Percentiles rank a stretch among this genome's conserved stretches.
phyloP scores from a whole-genome alignment of 495 filamentous ascomycete species.

The Neurospora pannonica region DNA sequence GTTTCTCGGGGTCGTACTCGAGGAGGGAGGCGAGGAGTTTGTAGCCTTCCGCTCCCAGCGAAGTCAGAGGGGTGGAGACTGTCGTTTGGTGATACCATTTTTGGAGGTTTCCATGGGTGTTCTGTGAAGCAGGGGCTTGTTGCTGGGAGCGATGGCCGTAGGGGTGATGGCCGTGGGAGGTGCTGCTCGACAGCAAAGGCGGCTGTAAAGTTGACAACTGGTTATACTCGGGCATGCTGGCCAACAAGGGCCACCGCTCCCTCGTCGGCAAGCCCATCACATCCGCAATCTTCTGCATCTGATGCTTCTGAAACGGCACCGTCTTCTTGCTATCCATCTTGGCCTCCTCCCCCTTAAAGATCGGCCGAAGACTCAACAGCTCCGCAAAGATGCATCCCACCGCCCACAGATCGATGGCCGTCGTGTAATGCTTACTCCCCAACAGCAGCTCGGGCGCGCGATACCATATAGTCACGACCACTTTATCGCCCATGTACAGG shows the following conservation, averaged over 20 bases:
- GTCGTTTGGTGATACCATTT: constrained; percentile 50
- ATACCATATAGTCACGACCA: constrained; percentile 99
- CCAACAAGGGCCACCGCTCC: constrained; percentile 77
- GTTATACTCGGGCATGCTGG: constrained; percentile 69
- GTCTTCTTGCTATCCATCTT: constrained; percentile 98
- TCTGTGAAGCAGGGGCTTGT: background rate
- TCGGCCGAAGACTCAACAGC: constrained; percentile 78
- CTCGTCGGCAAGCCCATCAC: constrained; percentile 85
- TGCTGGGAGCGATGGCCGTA: constrained; percentile 43
- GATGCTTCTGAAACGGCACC: constrained; percentile 93
- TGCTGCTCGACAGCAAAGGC: constrained; percentile 25
- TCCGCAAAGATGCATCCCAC: constrained; percentile 98
- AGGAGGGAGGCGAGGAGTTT: constrained; percentile 71
- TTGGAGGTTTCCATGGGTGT: constrained; percentile 32
- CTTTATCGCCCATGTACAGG: constrained; percentile 90
- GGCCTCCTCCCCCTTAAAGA: constrained; percentile 97
- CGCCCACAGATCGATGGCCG: constrained; percentile 94
- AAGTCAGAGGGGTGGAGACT: constrained; percentile 28
- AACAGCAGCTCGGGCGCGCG: constrained; percentile 90
- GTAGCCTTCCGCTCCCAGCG: constrained; percentile 67
- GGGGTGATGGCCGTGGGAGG: constrained; percentile 33
- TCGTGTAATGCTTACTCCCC: constrained; percentile 86
- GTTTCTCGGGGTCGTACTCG: constrained; percentile 85
- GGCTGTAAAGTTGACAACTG: constrained; percentile 59
- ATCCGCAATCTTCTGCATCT: constrained; percentile 98